These are phyloP conservation scores for Eucalyptus victrix DNA, from an alignment of 345 rosid genomes.

Conservation along the genomic window DNA sequence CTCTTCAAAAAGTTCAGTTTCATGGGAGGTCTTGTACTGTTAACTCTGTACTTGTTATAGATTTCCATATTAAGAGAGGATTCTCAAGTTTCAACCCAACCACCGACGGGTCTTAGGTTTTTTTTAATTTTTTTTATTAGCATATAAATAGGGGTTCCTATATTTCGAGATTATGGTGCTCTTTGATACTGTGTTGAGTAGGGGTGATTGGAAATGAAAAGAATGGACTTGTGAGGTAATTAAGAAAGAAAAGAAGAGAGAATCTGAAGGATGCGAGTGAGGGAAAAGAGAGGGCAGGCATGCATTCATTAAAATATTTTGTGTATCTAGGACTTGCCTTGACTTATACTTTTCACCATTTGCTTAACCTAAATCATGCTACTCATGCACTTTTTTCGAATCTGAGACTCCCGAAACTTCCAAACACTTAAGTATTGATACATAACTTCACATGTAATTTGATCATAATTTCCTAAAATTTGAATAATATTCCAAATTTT, in stretches of 20 bases:
- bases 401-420: neutral
- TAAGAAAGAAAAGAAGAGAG: neutral
- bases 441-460: neutral
- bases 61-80: neutral
- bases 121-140: neutral
- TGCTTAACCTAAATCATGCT: neutral
- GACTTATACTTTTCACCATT: neutral
- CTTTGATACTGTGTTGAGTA: neutral
- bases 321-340: neutral
- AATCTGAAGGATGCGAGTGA: neutral
- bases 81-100: neutral
- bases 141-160: neutral
- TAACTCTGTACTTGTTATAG: neutral
- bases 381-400: neutral
- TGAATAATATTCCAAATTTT: neutral
- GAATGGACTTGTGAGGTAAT: neutral
- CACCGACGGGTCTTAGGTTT: neutral
- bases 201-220: neutral
- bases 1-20: neutral
- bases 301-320: neutral
- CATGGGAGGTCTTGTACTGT: neutral
- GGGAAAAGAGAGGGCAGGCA: neutral
- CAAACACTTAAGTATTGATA: neutral
- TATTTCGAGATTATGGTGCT: neutral
- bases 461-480: neutral